Conservation (phyloP, 2,329 filamentous ascomycete genomes). For the Claviceps sp. region DNA sequence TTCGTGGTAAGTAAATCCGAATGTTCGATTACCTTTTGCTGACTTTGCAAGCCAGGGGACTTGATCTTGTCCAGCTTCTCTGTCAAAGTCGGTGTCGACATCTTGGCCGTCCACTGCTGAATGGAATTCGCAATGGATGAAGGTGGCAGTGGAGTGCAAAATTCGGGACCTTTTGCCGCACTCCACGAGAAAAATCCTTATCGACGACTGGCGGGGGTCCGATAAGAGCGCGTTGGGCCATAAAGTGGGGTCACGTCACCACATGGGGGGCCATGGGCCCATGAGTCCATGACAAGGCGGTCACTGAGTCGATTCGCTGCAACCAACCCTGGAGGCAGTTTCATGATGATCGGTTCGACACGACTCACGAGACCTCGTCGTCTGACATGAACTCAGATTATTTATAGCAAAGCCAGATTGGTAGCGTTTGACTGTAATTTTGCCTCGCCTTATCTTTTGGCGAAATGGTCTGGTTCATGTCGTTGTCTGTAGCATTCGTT, state of each 20-base stretch:
- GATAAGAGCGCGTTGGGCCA: conserved; percentile 7
- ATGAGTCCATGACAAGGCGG: too few species aligned
- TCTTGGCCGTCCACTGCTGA: conserved; percentile 11
- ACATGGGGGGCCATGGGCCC: too few species aligned
- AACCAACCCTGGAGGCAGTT: neutral
- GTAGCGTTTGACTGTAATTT: too few species aligned
- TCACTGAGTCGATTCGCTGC: too few species aligned
- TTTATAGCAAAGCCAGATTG: too few species aligned
- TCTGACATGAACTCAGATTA: neutral
- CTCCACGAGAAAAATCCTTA: conserved; percentile 12
- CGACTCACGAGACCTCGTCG: too few species aligned
- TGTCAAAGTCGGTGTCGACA: conserved; percentile 44
- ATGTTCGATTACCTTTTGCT: conserved; percentile 58
- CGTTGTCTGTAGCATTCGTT: too few species aligned
- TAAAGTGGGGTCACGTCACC: neutral
- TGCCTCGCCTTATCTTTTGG: too few species aligned
- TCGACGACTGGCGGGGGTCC: conserved; percentile 7
- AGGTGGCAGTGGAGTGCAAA: conserved; percentile 3
- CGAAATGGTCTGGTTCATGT: too few species aligned
- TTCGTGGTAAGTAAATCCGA: neutral
- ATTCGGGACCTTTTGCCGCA: neutral
- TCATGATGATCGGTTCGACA: neutral
- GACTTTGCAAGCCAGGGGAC: conserved; percentile 88
- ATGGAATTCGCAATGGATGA: neutral
- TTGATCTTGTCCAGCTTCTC: conserved; percentile 97